Percentiles rank a stretch among this genome's conserved stretches.
phyloP scores from a whole-genome alignment of 1,284 basidiomycete genomes.

The Hypsizygus ulmarius region DNA sequence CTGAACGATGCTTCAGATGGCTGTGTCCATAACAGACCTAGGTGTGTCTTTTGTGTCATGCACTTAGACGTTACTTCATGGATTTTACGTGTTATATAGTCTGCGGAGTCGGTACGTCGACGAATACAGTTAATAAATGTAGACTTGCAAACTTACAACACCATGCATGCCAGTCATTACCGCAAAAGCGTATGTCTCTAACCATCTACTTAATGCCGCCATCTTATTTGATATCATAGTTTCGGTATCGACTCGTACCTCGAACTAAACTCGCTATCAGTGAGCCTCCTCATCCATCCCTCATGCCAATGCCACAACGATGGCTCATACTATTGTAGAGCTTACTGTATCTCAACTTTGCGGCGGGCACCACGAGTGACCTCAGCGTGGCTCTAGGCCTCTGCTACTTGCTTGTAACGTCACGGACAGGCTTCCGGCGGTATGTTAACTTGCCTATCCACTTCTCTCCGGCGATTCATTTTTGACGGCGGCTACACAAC shows the following conservation, averaged over 20 bases:
- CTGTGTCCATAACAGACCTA: conserved; percentile 40
- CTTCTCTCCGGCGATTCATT: neutral
- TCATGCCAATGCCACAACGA: neutral
- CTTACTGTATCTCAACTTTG: conserved; percentile 42
- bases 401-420: conserved; percentile 38
- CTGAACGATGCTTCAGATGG: conserved; percentile 29
- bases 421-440: conserved; percentile 43
- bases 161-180: conserved; percentile 38
- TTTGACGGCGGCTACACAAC: neutral
- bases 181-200: conserved; percentile 36
- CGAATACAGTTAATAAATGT: too few relatives aligned
- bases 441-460: conserved; percentile 15
- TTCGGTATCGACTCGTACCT: conserved; percentile 33
- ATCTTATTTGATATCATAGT: conserved; percentile 22
- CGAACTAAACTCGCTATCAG: conserved; percentile 35
- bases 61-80: neutral
- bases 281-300: conserved; percentile 20
- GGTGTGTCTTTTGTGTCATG: conserved; percentile 27
- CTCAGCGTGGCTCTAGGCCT: conserved; percentile 41
- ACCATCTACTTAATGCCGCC: neutral
- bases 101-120: conserved; percentile 37
- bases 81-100: conserved; percentile 24
- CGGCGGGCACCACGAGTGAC: conserved; percentile 39
- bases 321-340: conserved; percentile 26
- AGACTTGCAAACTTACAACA: neutral